A percentile compares a stretch with the other conserved stretches of the same genome.
Evolutionary conservation across 2,329 filamentous ascomycete species (phyloP).

Genomic region (Verticillium isaacii): DNA sequence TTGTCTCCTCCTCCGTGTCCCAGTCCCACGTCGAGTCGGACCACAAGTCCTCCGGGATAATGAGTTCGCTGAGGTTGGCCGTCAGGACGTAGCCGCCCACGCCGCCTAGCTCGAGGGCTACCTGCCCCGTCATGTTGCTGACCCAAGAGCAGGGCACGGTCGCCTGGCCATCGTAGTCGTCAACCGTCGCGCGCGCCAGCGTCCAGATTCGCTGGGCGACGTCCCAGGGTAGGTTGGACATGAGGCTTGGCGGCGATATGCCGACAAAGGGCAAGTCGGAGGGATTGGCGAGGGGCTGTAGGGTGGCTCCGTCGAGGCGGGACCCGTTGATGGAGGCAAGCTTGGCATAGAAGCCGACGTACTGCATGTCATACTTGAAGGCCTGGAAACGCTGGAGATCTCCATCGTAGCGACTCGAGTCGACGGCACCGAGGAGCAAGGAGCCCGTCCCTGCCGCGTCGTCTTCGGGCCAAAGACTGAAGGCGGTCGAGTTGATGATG

Average conservation of each 20-base stretch:
- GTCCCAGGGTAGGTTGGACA: slow-evolving; percentile 14
- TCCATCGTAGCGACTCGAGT: slow-evolving; percentile 10
- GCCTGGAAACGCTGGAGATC: slow-evolving; percentile 15
- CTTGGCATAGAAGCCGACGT: background rate
- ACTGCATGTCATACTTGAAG: background rate
- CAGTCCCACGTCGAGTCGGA: background rate
- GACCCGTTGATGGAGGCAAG: slow-evolving; percentile 6
- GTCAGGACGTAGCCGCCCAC: slow-evolving; percentile 20
- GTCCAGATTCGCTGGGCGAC: slow-evolving; percentile 20
- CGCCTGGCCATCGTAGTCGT: slow-evolving; percentile 4
- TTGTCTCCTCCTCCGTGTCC: background rate
- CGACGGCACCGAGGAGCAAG: slow-evolving; percentile 10
- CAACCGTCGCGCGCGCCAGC: slow-evolving; percentile 19
- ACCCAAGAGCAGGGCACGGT: slow-evolving; percentile 20
- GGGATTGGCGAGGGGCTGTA: background rate
- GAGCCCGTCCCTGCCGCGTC: slow-evolving; percentile 1
- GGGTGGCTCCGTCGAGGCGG: background rate
- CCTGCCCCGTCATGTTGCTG: slow-evolving; percentile 12
- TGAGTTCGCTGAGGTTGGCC: slow-evolving; percentile 20
- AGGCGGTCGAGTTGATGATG: slow-evolving; percentile 58
- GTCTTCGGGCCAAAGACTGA: slow-evolving; percentile 57
- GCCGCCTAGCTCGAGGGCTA: slow-evolving; percentile 21
- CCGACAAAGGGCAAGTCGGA: background rate
- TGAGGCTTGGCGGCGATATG: slow-evolving; percentile 1
- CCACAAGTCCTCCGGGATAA: slow-evolving; percentile 14